Evolutionary conservation across 2,329 filamentous ascomycete species (phyloP).

Genomic region (Aspergillus ibericus): DNA sequence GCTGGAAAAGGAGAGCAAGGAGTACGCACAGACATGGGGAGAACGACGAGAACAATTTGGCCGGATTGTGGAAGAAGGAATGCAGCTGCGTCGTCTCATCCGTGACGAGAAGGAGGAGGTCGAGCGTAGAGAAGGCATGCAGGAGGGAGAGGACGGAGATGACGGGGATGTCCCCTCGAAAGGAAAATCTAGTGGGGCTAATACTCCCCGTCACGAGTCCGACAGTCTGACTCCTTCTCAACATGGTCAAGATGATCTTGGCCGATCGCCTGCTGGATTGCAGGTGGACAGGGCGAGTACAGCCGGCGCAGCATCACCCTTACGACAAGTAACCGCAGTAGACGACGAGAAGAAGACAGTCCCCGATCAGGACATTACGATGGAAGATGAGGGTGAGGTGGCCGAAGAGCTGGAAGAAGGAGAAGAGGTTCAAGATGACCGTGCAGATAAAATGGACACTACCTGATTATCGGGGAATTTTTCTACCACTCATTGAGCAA

Average conservation of each 20-base stretch:
- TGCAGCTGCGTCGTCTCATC: constrained; percentile 78
- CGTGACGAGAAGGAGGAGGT: constrained; percentile 95
- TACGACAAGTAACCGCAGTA: constrained; percentile 37
- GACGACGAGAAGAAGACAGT: constrained; percentile 40
- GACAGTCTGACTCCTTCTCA: constrained; percentile 44
- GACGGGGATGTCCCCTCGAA: constrained; percentile 53
- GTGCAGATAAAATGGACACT: constrained; percentile 67
- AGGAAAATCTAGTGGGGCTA: constrained; percentile 49
- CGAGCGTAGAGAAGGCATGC: constrained; percentile 79
- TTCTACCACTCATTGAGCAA: constrained; percentile 24
- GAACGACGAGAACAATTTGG: constrained; percentile 85
- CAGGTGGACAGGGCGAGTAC: constrained; percentile 35
- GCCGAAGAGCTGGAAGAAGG: constrained; percentile 49
- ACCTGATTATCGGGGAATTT: constrained; percentile 28
- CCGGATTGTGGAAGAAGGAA: constrained; percentile 86
- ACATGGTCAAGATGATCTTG: constrained; percentile 34
- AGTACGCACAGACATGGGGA: constrained; percentile 79
- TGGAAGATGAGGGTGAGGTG: constrained; percentile 55
- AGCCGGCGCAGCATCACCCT: constrained; percentile 37
- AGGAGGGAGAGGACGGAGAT: constrained; percentile 60
- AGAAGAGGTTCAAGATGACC: constrained; percentile 52
- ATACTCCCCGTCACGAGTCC: constrained; percentile 52
- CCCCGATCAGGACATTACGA: constrained; percentile 56
- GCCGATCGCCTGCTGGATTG: constrained; percentile 25
- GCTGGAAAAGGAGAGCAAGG: constrained; percentile 77